Evolutionary conservation across 208 protist genomes (phyloP).

Genomic region (Trypanosoma congolense): DNA sequence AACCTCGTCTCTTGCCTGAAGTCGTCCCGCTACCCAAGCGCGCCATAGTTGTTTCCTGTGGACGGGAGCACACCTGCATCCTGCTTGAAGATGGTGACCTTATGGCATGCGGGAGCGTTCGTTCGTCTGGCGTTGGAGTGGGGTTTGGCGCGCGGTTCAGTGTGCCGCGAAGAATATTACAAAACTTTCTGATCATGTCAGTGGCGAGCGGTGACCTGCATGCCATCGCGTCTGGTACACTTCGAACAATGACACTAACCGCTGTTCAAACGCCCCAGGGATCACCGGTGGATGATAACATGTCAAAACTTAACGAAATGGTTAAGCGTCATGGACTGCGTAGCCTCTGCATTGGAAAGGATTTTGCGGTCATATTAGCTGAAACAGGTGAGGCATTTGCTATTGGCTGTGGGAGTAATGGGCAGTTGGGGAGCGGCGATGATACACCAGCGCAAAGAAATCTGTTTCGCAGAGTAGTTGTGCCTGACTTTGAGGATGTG

Average conservation of each 20-base stretch:
- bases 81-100: conserved; percentile 70
- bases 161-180: conserved; percentile 38
- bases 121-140: conserved; percentile 37
- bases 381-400: conserved; percentile 35
- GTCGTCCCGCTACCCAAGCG: conserved; percentile 33
- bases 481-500: conserved; percentile 23
- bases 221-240: conserved; percentile 31
- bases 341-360: conserved; percentile 32
- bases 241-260: conserved; percentile 34
- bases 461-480: conserved; percentile 24
- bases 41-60: conserved; percentile 55
- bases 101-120: conserved; percentile 51
- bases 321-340: conserved; percentile 32
- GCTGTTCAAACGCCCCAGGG: conserved; percentile 28
- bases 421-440: conserved; percentile 60
- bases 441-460: conserved; percentile 17
- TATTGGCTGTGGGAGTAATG: conserved; percentile 46
- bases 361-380: conserved; percentile 53
- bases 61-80: conserved; percentile 52
- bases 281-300: conserved; percentile 15
- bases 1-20: conserved; percentile 22
- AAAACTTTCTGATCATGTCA: conserved; percentile 49
- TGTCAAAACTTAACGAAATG: conserved; percentile 33
- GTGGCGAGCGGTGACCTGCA: conserved; percentile 37
- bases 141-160: conserved; percentile 31